A percentile compares a stretch with the other conserved stretches of the same genome.
These are phyloP conservation scores for Malassezia globosa DNA, from an alignment of 1,284 basidiomycete species.

Conservation along the genomic window DNA sequence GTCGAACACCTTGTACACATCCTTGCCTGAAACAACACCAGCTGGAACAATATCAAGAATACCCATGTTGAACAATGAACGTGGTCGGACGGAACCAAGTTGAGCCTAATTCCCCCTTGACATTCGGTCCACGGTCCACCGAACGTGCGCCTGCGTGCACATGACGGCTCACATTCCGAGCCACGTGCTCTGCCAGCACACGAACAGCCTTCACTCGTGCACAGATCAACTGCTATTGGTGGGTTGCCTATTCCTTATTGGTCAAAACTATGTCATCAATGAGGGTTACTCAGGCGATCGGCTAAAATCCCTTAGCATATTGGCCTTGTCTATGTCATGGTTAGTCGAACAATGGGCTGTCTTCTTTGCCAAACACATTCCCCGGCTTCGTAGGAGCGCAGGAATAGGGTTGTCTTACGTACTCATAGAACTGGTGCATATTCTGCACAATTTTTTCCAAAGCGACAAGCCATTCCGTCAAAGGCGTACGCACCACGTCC, in stretches of 20 bases:
- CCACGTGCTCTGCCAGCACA: background rate
- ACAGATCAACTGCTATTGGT: too few species aligned
- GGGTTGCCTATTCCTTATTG: too few species aligned
- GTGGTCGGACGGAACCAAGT: too few species aligned
- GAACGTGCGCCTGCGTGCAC: too few species aligned
- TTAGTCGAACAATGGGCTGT: too few species aligned
- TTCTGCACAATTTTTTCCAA: conserved; percentile 61
- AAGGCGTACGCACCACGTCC: conserved; percentile 60
- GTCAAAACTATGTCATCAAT: too few species aligned
- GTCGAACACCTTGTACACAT: conserved; percentile 47
- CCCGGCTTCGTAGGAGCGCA: background rate
- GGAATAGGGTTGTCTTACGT: conserved; percentile 10
- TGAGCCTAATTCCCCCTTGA: too few species aligned
- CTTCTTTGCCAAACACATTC: too few species aligned
- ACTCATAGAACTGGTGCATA: conserved; percentile 59
- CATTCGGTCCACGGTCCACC: too few species aligned
- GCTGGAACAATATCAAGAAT: conserved; percentile 42
- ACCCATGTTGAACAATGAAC: conserved; percentile 31
- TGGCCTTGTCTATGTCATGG: conserved; percentile 27
- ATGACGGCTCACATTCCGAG: too few species aligned
- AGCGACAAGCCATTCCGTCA: conserved; percentile 67
- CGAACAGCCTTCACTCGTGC: background rate
- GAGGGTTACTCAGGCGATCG: too few species aligned
- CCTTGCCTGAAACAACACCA: conserved; percentile 45
- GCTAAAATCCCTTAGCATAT: conserved; percentile 34